Evolutionary conservation across 78 protist genomes (phyloP), one percentile per base, ranked within the genome.

Genomic region (Tieghemostelium lacteum): DNA sequence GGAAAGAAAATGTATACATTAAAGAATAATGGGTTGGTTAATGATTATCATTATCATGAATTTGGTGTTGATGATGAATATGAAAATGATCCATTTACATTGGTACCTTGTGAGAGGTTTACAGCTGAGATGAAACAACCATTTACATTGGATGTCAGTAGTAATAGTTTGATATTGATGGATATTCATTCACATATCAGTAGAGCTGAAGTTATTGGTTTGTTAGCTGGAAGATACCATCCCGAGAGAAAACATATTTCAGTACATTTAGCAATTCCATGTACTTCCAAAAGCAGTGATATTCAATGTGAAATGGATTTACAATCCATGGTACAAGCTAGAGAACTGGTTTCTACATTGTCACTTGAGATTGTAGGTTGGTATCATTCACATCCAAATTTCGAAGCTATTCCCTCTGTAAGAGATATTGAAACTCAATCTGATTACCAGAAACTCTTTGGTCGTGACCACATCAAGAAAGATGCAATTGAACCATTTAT

Each of bases 301-400:
- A 88, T 75, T 40, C 94, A 88, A 40, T 88, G 91, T 33, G 96
- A 94, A 37, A 94, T 94, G 96, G 94, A 87, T 69, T 94, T 94
- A 28, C 36, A 36, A 61, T 65, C 92, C 2, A 58, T 74, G 50
- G 50, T 80, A 0, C 92, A 52, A 0, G 91, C 91, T 16, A 22
- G 73, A 33, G 89, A 91, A 22, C 39, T 54, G 0, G 85, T 91
- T 2, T 20, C 33, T 19, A 24, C 57, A 2, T 45, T 45, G n/a
- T 64, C 50, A 26, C 17, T 93, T 29, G 64, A 45, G 3, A 55
- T 87, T 39, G 94, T 93, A 4, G 97, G 97, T 37, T 95, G 97
- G 97, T 95, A 95, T 61, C 97, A 95, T 70, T 85, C 94, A 16
- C 97, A 95, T 70, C 95, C 95, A 22, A 80, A 73, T 29, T 95